Percentiles rank a stretch among this genome's conserved stretches.
These are phyloP conservation scores for Epichloe coenophiala DNA, from an alignment of 2,329 filamentous ascomycete species.

Conservation along the genomic window DNA sequence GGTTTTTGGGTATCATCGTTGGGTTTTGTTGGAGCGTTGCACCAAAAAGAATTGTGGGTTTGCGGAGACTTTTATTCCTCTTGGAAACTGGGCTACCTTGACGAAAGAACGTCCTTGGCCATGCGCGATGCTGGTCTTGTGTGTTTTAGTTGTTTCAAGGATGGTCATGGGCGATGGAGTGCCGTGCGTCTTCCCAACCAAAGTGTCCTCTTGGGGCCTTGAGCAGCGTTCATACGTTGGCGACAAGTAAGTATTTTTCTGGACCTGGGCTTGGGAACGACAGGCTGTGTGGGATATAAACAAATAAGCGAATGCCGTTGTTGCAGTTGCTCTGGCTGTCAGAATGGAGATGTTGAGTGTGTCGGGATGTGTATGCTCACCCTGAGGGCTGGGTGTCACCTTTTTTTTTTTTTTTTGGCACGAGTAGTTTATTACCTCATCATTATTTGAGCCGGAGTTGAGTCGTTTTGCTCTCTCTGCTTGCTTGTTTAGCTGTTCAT, in stretches of 20 bases:
- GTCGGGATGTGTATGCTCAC: neutral
- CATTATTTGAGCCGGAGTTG: constrained; percentile 1
- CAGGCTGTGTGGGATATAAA: neutral
- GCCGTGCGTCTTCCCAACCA: neutral
- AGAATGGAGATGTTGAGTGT: neutral
- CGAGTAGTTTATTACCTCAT: constrained; percentile 3
- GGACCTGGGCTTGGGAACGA: neutral
- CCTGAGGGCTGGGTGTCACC: neutral
- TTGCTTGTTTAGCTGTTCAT: constrained; percentile 13
- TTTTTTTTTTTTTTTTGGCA: neutral
- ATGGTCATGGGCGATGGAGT: neutral
- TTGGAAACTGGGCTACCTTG: neutral
- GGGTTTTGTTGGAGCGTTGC: constrained; percentile 1
- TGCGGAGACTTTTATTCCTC: neutral
- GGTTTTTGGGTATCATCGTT: constrained; percentile 4
- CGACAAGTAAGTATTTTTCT: neutral
- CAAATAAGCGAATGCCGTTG: neutral
- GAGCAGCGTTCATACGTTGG: neutral
- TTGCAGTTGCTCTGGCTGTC: neutral
- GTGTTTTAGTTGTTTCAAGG: neutral
- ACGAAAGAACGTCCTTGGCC: neutral
- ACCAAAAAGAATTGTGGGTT: constrained; percentile 1
- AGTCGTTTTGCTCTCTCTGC: constrained; percentile 7
- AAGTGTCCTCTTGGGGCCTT: neutral
- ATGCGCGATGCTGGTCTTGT: neutral